Evolutionary conservation across 176 grass and related monocot genomes (phyloP).

Genomic region (Rhynchospora tenuis): DNA sequence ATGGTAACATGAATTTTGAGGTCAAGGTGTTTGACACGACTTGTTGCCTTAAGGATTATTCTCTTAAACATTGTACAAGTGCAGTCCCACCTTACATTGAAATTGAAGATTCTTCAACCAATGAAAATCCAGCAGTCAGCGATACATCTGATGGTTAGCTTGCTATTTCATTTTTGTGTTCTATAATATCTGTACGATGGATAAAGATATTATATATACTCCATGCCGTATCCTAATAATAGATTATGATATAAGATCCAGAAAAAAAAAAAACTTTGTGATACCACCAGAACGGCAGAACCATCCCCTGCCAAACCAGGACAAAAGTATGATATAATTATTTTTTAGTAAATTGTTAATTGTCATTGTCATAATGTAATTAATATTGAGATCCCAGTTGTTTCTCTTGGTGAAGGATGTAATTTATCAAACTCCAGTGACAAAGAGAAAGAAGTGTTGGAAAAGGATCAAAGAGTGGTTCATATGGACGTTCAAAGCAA

Average conservation of each 20-base stretch:
- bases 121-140: background rate
- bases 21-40: constrained; percentile 2
- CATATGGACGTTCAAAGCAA: background rate
- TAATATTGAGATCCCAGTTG: background rate
- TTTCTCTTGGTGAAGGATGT: background rate
- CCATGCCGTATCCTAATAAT: background rate
- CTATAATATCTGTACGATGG: background rate
- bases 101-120: constrained; percentile 14
- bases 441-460: background rate
- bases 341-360: background rate
- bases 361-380: background rate
- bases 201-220: background rate
- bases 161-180: background rate
- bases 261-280: background rate
- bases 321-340: background rate
- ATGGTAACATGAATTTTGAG: background rate
- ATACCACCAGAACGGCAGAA: background rate
- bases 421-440: background rate
- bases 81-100: background rate
- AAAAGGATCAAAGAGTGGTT: background rate
- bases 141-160: background rate
- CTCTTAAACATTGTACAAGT: background rate
- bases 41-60: background rate
- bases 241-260: too few species aligned
- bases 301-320: background rate